A percentile compares a stretch with the other conserved stretches of the same genome.
These are phyloP conservation scores for Immersiella caudata DNA, from an alignment of 495 filamentous ascomycete species.

Conservation along the genomic window DNA sequence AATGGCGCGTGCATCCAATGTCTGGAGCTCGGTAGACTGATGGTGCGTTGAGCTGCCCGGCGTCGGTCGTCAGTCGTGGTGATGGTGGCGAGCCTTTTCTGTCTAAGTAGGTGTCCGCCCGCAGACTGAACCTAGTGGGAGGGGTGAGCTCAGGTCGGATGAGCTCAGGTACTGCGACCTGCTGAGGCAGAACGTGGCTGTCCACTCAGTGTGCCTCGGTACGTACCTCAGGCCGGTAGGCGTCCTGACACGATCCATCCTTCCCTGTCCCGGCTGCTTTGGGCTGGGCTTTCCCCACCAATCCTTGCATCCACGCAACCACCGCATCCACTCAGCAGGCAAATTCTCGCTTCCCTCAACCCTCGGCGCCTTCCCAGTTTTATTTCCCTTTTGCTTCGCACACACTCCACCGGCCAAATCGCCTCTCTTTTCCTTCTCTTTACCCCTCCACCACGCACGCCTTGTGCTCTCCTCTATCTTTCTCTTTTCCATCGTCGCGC, in stretches of 20 bases:
- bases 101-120: background rate
- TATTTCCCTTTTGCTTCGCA: constrained; percentile 30
- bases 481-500: constrained; percentile 24
- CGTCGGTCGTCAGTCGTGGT: background rate
- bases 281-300: constrained; percentile 38
- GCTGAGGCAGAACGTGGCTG: background rate
- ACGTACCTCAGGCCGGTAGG: background rate
- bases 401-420: constrained; percentile 28
- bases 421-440: constrained; percentile 26
- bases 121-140: background rate
- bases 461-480: constrained; percentile 22
- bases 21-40: background rate
- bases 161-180: constrained; percentile 5
- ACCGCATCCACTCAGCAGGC: constrained; percentile 19
- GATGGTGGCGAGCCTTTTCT: background rate
- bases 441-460: constrained; percentile 21
- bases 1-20: background rate
- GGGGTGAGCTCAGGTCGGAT: background rate
- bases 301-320: constrained; percentile 22
- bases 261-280: constrained; percentile 26
- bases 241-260: constrained; percentile 24
- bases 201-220: background rate
- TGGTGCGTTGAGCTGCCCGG: background rate
- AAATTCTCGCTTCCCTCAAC: constrained; percentile 33
- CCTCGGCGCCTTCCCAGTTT: constrained; percentile 34